phyloP scores from a whole-genome alignment of 768 basidiomycete genomes.

The Paxillus ammoniavirescens region DNA sequence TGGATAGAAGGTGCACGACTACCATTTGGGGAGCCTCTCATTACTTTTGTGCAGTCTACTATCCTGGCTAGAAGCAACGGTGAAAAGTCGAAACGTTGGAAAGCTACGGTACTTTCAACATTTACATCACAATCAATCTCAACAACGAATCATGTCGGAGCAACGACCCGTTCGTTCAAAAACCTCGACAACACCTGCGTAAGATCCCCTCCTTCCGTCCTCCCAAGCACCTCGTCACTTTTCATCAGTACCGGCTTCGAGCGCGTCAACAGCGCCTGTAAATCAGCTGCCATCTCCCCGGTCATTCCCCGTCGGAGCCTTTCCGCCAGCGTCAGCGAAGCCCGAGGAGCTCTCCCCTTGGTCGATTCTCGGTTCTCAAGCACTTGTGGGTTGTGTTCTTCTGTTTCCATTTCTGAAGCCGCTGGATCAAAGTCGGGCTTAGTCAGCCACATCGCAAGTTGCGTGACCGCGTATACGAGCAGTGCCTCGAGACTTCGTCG shows the following conservation, averaged over 20 bases:
- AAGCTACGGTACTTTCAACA: conserved; percentile 9
- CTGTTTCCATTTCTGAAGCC: conserved; percentile 42
- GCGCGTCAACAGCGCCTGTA: conserved; percentile 64
- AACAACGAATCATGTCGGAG: conserved; percentile 32
- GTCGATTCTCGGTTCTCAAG: conserved; percentile 18
- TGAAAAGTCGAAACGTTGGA: too few species aligned
- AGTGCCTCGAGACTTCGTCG: conserved; percentile 66
- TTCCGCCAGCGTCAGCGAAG: conserved; percentile 57
- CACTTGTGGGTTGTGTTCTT: conserved; percentile 33
- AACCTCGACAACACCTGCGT: conserved; percentile 61
- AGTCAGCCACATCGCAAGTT: conserved; percentile 75
- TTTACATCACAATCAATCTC: not conserved
- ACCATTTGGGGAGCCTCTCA: too few species aligned
- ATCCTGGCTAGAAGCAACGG: too few species aligned
- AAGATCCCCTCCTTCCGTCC: conserved; percentile 47
- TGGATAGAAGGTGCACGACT: conserved; percentile 60
- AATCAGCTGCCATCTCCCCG: conserved; percentile 73
- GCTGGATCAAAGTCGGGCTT: conserved; percentile 64
- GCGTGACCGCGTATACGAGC: conserved; percentile 69
- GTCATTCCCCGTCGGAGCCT: conserved; percentile 73
- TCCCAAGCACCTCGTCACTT: conserved; percentile 48
- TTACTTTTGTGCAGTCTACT: too few species aligned
- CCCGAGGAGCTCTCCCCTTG: conserved; percentile 42
- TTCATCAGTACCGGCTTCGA: conserved; percentile 64
- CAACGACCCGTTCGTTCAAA: conserved; percentile 58